A percentile compares a stretch with the other conserved stretches of the same genome.
Conservation (phyloP, 148 eudicot genomes). For the Limonium bicolor region DNA sequence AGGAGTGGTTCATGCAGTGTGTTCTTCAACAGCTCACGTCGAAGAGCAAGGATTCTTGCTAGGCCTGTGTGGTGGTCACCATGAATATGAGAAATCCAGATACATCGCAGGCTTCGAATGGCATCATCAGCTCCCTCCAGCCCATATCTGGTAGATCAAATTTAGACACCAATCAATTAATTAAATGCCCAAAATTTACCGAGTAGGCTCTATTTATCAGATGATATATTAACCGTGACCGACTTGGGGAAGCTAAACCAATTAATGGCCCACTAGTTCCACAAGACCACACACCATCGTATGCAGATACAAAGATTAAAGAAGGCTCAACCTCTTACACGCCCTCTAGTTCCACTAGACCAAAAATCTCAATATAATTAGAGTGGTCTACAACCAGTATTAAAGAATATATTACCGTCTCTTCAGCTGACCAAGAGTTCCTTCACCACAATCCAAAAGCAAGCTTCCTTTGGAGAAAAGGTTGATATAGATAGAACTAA, state of each 20-base stretch:
- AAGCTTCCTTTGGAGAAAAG: constrained; percentile 80
- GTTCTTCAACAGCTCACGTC: constrained; percentile 58
- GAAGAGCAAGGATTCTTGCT: constrained; percentile 78
- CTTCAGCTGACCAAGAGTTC: constrained; percentile 88
- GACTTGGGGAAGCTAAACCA: no score
- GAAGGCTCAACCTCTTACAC: no score
- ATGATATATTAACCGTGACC: no score
- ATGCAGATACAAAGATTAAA: no score
- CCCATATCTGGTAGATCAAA: constrained; percentile 44
- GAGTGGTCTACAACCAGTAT: no score
- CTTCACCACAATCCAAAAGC: constrained; percentile 95
- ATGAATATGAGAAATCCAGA: constrained; percentile 97
- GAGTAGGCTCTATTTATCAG: no score
- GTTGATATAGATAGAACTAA: constrained; percentile 71
- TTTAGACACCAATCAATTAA: neutral
- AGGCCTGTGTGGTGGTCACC: constrained; percentile 98
- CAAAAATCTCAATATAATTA: no score
- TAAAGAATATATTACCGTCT: constrained; percentile 41
- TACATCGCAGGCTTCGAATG: constrained; percentile 49
- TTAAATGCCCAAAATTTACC: no score
- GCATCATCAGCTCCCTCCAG: constrained; percentile 79
- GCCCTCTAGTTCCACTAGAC: no score
- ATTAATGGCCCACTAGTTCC: no score
- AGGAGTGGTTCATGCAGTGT: constrained; percentile 58
- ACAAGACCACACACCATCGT: no score